Evolutionary conservation across 345 rosid species (phyloP), one percentile per base, ranked within the genome.

Genomic region (Gossypium ekmanianum): DNA sequence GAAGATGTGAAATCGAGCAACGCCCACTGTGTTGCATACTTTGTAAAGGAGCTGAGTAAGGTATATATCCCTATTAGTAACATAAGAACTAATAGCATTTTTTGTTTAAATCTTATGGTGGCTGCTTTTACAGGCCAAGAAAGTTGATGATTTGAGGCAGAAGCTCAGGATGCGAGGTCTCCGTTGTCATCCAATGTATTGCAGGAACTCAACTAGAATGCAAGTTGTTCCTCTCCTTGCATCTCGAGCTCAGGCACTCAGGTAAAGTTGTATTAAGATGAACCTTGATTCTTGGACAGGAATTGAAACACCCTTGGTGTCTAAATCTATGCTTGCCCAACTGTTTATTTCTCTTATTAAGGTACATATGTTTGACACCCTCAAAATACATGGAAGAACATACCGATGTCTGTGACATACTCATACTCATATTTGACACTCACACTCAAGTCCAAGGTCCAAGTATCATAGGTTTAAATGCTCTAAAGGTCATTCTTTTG

Each of bases 151-250:
- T 76, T 86, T 94, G 89, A 88, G 97, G 76, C 98, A 91, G 86
- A 94, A 89, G 83, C 92, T 94, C 64, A 84, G 98, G 78, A 84
- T 94, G 87, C 80, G 98, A 47, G 98, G 98, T 26, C 97, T 94
- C 27, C 97, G 98, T 48, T 92, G 98, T 80, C 98, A 94, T 83
- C 97, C 93, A 0, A 92, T 94, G 97, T 94, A 94, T 43, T 92
- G 98, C 86, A 80, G 98, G 82, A 90, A 82, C 80, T 88, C 90
- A 10, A 90, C 93, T 4, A 88, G 92, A 79, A 52, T 92, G 85
- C 98, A 94, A 63, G 83, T 89, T 29, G 75, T 94, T 71, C 98
- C 98, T 79, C 95, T 92, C 22, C 91, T 91, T 72, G 98, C 98
- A 61, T 94, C 98, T 77, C 86, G 98, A 70, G 88, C 98, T 39